These are phyloP conservation scores for Phaseolus coccineus DNA, from an alignment of 331 rosid genomes.

Conservation along the genomic window DNA sequence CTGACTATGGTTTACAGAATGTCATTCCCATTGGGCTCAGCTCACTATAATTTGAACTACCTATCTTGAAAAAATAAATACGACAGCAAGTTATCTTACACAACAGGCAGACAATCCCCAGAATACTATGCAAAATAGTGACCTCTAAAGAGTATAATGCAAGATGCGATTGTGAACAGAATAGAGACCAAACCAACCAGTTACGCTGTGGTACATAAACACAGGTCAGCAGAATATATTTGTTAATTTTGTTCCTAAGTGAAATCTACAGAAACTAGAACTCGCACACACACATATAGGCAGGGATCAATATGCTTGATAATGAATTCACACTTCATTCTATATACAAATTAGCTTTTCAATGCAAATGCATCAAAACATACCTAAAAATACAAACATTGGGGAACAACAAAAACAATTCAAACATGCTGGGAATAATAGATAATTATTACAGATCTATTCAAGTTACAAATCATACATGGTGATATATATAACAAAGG, in stretches of 20 bases:
- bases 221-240: background rate
- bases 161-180: background rate
- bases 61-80: background rate
- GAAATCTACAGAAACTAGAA: background rate
- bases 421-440: background rate
- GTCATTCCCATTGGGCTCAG: background rate
- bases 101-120: background rate
- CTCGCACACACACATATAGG: background rate
- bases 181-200: constrained; percentile 2
- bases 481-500: constrained; percentile 97
- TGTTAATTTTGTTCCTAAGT: background rate
- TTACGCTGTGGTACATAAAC: background rate
- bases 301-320: background rate
- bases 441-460: constrained; percentile 14
- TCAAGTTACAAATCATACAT: constrained; percentile 58
- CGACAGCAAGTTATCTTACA: background rate
- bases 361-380: background rate
- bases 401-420: background rate
- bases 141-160: background rate
- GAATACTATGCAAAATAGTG: background rate
- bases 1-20: background rate
- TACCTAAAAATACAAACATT: background rate
- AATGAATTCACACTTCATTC: background rate
- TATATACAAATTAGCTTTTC: constrained; percentile 27
- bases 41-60: background rate